Base-by-base conservation (phyloP, 139 green algal genomes). In the Tetraselmis chui region DNA sequence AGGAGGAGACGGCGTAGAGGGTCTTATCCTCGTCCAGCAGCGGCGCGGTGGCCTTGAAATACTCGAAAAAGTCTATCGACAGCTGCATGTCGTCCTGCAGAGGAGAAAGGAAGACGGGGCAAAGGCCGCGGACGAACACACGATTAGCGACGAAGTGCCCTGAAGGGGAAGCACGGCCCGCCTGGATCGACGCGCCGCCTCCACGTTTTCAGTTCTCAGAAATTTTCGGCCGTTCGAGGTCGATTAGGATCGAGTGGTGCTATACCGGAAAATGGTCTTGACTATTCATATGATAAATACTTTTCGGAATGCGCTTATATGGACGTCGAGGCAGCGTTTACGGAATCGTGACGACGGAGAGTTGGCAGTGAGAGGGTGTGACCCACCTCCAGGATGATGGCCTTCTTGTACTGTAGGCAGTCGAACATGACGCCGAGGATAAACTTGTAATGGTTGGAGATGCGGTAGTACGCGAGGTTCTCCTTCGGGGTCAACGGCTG, bases 21-120 rank as follows among this genome's bases (percentile, higher is more conserved):
- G 76, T 83, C 31, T 80, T 31, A 78, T 91, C 87, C 18, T 67
- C n/a, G 22, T 88, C 74, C 32, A 93, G 78, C 28, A 93, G 1
- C 0, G 74, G 59, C 0, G 84, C 80, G 0, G 81, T 77, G 25
- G 82, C 85, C 24, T 82, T 83, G 78, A 93, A 92, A 78, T 88
- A 93, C 0, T 76, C 26, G 25, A 93, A 92, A 30, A 93, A 91
- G 32, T 93, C 90, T 0, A 86, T 83, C 11, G 90, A 79, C 1
- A 93, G 58, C 24, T 82, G 30, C 83, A 93, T 87, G 83, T 93
- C 90, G 32, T 93, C 90, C 87, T 92, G 83, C 79, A 87, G 11
- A 18, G 45, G 11, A 67, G 45, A 67, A 67, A 67, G 45, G 45
- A 67, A 67, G 18, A 18, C 11, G 45, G 18, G 45, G 45, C 45